Evolutionary conservation across 768 basidiomycete species (phyloP), one percentile per base, ranked within the genome.

Genomic region (Tricholoma flavovirens): DNA sequence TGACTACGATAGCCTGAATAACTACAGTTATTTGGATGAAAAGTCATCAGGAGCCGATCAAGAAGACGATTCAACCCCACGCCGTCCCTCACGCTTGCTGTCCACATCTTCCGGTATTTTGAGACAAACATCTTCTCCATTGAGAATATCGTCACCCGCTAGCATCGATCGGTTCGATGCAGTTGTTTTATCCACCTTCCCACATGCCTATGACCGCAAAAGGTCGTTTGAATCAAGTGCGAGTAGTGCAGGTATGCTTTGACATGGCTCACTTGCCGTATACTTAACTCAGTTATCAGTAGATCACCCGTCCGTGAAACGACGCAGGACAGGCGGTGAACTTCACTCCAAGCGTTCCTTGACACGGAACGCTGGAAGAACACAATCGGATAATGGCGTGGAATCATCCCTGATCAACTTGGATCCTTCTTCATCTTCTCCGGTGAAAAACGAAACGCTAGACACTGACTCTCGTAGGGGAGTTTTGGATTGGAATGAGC

Each of bases 401-500:
- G n/a, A 17, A 15, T 14, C n/a, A 17, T 17, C 15, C 11, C 26
- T 11, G 26, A 19, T n/a, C 10, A 9, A 26, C 4, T 7, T 48
- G 1, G 15, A 19, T 21, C 42, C 22, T 0, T 0, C 10, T 11
- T 3, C 22, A 15, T 45, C 19, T 22, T 24, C 22, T 5, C 22
- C 43, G 12, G 14, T 24, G 21, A 12, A 24, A 11, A 24, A 14
- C 22, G 43, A 45, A 12, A 22, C 10, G 11, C 22, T 11, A 24
- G 19, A 19, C 17, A 17, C 2, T 40, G 38, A 1, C 3, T 22
- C 10, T 19, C 12, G 43, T 9, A 12, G 19, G 12, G 22, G 8
- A 5, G 35, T 58, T n/a, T 42, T 58, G n/a, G 50, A 61, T 11
- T 56, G 62, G 62, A 5, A 22, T 0, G 22, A 7, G 12, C 43